Evolutionary conservation across 2,329 filamentous ascomycete species (phyloP).

Genomic region (Dothidotthia symphoricarpi): DNA sequence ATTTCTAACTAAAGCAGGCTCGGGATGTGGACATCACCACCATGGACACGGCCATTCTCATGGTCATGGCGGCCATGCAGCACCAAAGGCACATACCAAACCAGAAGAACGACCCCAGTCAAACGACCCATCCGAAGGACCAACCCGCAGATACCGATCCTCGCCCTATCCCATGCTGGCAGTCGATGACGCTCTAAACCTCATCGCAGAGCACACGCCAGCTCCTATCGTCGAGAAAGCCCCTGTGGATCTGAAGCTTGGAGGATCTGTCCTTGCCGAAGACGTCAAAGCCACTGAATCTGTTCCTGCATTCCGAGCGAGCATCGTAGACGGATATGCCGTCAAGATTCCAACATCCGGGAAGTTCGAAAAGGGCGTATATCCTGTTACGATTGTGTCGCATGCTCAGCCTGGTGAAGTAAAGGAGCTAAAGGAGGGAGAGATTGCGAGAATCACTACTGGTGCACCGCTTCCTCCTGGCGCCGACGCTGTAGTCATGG

Average conservation of each 20-base stretch:
- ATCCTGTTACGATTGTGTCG: conserved; percentile 82
- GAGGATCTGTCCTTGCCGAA: conserved; percentile 77
- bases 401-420: conserved; percentile 75
- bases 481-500: conserved; percentile 91
- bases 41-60: conserved; percentile 55
- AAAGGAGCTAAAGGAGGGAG: conserved; percentile 64
- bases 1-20: conserved; percentile 10
- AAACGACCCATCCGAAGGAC: conserved; percentile 60
- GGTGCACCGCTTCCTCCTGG: conserved; percentile 86
- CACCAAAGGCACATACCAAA: conserved; percentile 67
- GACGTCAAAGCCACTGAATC: conserved; percentile 77
- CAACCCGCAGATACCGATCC: conserved; percentile 70
- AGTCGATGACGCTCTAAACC: conserved; percentile 73
- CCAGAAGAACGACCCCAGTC: conserved; percentile 58
- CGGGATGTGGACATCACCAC: conserved; percentile 35
- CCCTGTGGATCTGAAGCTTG: conserved; percentile 63
- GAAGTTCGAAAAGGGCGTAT: conserved; percentile 67
- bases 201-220: conserved; percentile 74
- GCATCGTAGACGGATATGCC: conserved; percentile 96
- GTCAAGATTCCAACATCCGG: conserved; percentile 36
- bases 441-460: conserved; percentile 89
- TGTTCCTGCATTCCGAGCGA: conserved; percentile 90
- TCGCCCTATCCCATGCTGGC: conserved; percentile 92
- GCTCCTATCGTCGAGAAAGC: conserved; percentile 55
- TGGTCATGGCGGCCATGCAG: conserved; percentile 50